Conservation (phyloP, 495 filamentous ascomycete genomes). For the Astrocystis sublimbata region DNA sequence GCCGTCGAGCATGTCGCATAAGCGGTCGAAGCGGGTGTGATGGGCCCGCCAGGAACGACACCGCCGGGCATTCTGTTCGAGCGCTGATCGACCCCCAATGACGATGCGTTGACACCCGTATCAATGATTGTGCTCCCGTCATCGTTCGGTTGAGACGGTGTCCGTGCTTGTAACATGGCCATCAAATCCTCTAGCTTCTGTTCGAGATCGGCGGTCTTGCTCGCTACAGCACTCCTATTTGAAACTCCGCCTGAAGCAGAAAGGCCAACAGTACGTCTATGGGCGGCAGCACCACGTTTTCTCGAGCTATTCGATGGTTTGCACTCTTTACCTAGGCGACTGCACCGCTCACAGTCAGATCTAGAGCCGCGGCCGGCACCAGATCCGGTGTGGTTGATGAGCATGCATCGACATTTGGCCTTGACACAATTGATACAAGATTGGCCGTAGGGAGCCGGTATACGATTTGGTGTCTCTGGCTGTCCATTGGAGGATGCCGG, state of each 20-base stretch:
- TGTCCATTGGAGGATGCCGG: not conserved
- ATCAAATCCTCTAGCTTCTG: conserved; percentile 50
- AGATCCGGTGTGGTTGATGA: not conserved
- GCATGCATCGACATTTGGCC: conserved; percentile 59
- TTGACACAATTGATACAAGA: conserved; percentile 58
- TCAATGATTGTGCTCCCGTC: not conserved
- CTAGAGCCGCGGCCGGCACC: conserved; percentile 28
- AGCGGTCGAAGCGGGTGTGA: conserved; percentile 7
- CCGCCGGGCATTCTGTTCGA: not conserved
- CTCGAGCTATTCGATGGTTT: conserved; percentile 42
- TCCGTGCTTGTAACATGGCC: conserved; percentile 41
- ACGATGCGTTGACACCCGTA: not conserved
- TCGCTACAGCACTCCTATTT: conserved; percentile 26
- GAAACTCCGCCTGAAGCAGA: not conserved
- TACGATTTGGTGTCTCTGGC: conserved; percentile 10
- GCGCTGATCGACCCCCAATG: not conserved
- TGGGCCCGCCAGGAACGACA: not conserved
- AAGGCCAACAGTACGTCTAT: not conserved
- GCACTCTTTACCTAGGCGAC: conserved; percentile 43
- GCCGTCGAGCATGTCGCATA: conserved; percentile 10
- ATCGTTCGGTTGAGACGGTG: not conserved
- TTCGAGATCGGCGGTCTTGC: conserved; percentile 44
- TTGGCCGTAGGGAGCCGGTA: conserved; percentile 41
- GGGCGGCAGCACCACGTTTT: conserved; percentile 26
- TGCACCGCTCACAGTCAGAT: conserved; percentile 55